Conservation (phyloP, 192 early-diverging fungal genomes). For the Cladochytrium replicatum region DNA sequence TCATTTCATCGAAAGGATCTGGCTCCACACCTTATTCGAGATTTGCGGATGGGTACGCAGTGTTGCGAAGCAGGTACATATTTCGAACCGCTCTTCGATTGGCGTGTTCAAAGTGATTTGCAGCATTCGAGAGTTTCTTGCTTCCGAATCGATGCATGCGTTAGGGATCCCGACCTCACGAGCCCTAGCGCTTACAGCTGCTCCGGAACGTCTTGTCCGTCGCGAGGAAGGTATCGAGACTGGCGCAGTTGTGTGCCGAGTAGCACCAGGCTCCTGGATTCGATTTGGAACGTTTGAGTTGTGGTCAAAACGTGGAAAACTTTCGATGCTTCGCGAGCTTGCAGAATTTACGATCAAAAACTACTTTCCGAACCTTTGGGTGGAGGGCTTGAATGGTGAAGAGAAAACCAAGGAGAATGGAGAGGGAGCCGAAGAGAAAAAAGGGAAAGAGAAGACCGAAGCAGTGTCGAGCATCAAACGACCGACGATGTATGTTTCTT, state of each 20-base stretch:
- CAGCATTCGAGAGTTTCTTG: constrained; percentile 76
- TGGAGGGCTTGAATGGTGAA: constrained; percentile 12
- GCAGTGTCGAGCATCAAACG: constrained; percentile 5
- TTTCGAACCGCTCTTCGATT: no score
- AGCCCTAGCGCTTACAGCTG: constrained; percentile 60
- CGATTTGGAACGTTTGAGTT: constrained; percentile 85
- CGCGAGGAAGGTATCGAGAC: constrained; percentile 58
- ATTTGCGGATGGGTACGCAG: constrained; percentile 79
- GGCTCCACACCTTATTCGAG: constrained; percentile 81
- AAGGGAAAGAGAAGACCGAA: neutral
- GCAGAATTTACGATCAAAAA: constrained; percentile 63
- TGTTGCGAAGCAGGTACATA: no score
- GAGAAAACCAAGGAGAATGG: constrained; percentile 2
- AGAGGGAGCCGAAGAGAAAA: constrained; percentile 7
- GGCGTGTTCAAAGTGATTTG: no score
- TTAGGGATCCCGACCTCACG: constrained; percentile 67
- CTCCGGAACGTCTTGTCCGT: constrained; percentile 41
- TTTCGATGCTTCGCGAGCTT: constrained; percentile 36
- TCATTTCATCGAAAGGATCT: constrained; percentile 1
- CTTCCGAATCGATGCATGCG: constrained; percentile 62
- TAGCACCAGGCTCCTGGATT: constrained; percentile 65
- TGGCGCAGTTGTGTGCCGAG: constrained; percentile 65
- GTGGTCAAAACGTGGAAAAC: constrained; percentile 57
- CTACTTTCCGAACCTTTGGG: constrained; percentile 37
- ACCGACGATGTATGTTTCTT: constrained; percentile 43